A percentile compares a stretch with the other conserved stretches of the same genome.
These are phyloP conservation scores for Handroanthus guayacan DNA, from an alignment of 257 asterid genomes.

Conservation along the genomic window DNA sequence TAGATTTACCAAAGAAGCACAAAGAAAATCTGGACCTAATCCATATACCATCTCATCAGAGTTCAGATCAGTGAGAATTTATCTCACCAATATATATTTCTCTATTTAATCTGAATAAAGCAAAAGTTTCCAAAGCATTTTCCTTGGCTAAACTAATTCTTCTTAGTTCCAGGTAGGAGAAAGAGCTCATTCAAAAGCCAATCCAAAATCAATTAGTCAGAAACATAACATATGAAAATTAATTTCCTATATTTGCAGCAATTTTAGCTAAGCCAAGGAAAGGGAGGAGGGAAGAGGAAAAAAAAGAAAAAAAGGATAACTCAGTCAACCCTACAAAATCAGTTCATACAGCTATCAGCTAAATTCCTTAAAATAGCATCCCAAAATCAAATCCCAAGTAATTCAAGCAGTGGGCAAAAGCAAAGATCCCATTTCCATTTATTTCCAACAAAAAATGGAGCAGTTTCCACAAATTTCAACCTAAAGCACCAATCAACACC, in stretches of 20 bases:
- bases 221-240: background rate
- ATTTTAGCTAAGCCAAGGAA: constrained; percentile 4
- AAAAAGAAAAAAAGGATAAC: background rate
- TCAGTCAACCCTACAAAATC: constrained; percentile 36
- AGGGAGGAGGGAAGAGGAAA: background rate
- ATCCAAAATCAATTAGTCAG: constrained; percentile 6
- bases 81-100: background rate
- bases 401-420: constrained; percentile 7
- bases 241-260: constrained; percentile 5
- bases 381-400: constrained; percentile 21
- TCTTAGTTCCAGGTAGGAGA: constrained; percentile 4
- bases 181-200: constrained; percentile 6
- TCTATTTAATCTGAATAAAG: background rate
- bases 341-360: constrained; percentile 6
- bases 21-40: background rate
- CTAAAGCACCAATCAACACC: constrained; percentile 27
- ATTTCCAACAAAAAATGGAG: constrained; percentile 2
- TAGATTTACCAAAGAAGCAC: background rate
- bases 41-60: background rate
- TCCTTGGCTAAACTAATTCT: background rate
- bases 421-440: constrained; percentile 13
- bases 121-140: constrained; percentile 3
- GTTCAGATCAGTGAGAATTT: background rate
- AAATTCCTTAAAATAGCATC: constrained; percentile 10
- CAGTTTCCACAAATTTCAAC: constrained; percentile 26